Evolutionary conservation across 345 rosid genomes (phyloP).

Genomic region (Hibiscus tridactylites): DNA sequence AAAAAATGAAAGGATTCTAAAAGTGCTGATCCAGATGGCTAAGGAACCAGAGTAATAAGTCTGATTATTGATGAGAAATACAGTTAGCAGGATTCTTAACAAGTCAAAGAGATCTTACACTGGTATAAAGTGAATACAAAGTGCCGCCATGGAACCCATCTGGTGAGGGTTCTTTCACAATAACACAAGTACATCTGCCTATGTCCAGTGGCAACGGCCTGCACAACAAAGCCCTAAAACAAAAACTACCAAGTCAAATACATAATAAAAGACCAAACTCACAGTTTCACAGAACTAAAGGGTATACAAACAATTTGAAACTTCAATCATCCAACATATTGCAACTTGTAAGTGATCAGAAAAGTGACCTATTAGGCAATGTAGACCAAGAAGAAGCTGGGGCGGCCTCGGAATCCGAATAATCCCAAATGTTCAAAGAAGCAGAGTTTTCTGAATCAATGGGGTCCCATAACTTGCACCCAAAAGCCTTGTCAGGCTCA

Average conservation of each 20-base stretch:
- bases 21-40: not conserved
- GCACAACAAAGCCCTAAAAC: slow-evolving; percentile 65
- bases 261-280: not conserved
- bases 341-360: not conserved
- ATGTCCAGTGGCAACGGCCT: slow-evolving; percentile 84
- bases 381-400: slow-evolving; percentile 97
- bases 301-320: not conserved
- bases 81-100: not conserved
- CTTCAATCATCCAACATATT: not conserved
- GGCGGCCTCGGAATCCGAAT: slow-evolving; percentile 88
- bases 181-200: slow-evolving; percentile 81
- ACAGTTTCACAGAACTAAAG: too few relatives aligned
- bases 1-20: not conserved
- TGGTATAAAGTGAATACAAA: slow-evolving; percentile 69
- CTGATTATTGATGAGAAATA: not conserved
- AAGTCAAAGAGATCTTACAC: slow-evolving; percentile 36
- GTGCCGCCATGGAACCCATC: slow-evolving; percentile 47
- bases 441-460: slow-evolving; percentile 57
- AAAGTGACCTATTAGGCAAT: slow-evolving; percentile 29
- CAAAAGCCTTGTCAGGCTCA: slow-evolving; percentile 50
- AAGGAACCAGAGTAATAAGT: not conserved
- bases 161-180: slow-evolving; percentile 57
- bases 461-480: slow-evolving; percentile 49
- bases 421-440: slow-evolving; percentile 80
- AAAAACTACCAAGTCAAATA: slow-evolving; percentile 1